Base-by-base conservation (phyloP, 2,329 filamentous ascomycete species). In the Phoma herbarum region DNA sequence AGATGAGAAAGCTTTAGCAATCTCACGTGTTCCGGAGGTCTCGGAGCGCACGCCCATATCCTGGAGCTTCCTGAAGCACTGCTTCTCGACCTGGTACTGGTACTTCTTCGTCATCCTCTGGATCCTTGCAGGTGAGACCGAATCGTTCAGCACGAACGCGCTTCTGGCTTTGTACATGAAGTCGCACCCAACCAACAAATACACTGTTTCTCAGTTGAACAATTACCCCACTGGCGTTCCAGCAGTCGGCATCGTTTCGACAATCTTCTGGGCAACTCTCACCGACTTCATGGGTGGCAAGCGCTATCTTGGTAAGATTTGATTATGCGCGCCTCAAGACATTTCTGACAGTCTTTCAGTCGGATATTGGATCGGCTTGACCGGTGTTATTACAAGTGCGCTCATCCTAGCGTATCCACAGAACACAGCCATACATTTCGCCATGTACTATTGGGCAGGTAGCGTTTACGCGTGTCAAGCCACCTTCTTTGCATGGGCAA, bases 401-500 rank as follows among this genome's bases (percentile, higher is more conserved):
- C 83, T 91, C 80, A 84, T 91, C 2, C 76, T 91, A 0, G 81
- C 82, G 0, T 82, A 31, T 37, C 80, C 82, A 0, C 74, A 78
- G 0, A 83, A 81, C 2, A 88, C 85, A 0, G 69, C 82, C 0
- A 78, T 84, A 1, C 82, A 86, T 0, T 89, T 91, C 60, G 87
- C 74, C 0, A 87, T 88, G 4, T 91, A 90, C 65, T 91, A 90
- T 73, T 88, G 86, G 85, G 86, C 88, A 0, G 89, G 89, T 0
- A 80, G 84, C 3, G 86, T 90, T 0, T 91, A 91, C 64, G 88
- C 89, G 0, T 90, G 88, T 67, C 88, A 92, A 74, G 88, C 89
- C 0, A 89, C 86, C 0, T 91, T 91, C 65, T 91, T 92, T 64
- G 89, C 89, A 0, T 91, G 89, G 89, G 89, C 87, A 22, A 91